Evolutionary conservation across 2,329 filamentous ascomycete genomes (phyloP).

Genomic region (Penicillium hesseltinei): DNA sequence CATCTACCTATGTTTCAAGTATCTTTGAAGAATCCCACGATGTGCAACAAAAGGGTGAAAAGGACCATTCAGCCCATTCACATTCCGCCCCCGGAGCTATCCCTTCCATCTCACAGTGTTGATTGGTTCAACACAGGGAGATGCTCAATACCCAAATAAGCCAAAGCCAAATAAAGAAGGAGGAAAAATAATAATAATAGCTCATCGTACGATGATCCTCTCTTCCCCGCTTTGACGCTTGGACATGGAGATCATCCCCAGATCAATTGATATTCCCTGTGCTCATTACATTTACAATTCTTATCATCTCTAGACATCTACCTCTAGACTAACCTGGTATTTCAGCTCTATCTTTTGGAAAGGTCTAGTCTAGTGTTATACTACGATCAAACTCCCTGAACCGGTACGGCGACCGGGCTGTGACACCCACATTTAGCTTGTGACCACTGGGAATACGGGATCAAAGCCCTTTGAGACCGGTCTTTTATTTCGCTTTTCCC

Average conservation of each 20-base stretch:
- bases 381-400: neutral
- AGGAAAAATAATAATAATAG: no score
- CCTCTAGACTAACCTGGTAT: neutral
- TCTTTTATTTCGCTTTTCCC: neutral
- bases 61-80: constrained; percentile 20
- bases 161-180: neutral
- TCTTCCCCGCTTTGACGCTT: constrained; percentile 20
- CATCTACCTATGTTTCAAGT: neutral
- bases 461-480: neutral
- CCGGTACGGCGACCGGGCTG: neutral
- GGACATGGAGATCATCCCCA: constrained; percentile 21
- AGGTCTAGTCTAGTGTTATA: neutral
- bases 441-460: neutral
- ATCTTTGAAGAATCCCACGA: neutral
- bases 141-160: neutral
- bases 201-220: constrained; percentile 3
- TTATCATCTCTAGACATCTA: neutral
- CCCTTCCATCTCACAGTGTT: constrained; percentile 14
- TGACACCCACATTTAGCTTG: neutral
- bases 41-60: neutral
- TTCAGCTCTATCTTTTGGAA: neutral
- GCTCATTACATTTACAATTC: neutral
- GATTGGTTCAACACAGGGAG: constrained; percentile 13
- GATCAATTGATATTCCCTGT: neutral
- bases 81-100: constrained; percentile 19